phyloP scores from a whole-genome alignment of 768 basidiomycete species.

The Boletus insuetus region DNA sequence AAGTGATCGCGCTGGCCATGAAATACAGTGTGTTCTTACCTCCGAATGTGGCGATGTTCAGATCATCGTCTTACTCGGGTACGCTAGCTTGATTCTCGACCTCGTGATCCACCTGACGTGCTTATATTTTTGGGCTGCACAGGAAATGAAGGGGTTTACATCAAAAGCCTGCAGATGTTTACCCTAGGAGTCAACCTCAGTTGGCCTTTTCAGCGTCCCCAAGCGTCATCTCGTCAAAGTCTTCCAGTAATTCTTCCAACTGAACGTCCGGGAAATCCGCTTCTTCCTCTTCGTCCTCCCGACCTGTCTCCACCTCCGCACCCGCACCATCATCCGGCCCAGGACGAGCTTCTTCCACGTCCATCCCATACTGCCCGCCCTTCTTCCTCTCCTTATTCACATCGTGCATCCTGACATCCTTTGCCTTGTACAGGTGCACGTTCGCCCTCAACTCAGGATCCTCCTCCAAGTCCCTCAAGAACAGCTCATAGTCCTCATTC shows the following conservation, averaged over 20 bases:
- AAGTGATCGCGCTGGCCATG: too few species aligned
- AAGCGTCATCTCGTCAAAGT: constrained; percentile 90
- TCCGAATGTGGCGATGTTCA: too few species aligned
- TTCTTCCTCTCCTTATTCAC: constrained; percentile 25
- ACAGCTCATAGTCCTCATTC: constrained; percentile 95
- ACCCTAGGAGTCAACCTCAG: not conserved
- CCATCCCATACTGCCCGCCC: constrained; percentile 48
- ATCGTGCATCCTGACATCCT: constrained; percentile 51
- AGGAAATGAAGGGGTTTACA: too few species aligned
- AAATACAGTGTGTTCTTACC: too few species aligned
- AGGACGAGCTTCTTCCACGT: constrained; percentile 53
- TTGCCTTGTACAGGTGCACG: constrained; percentile 84
- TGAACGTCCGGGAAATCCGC: constrained; percentile 85
- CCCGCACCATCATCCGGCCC: constrained; percentile 21
- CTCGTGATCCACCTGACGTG: too few species aligned
- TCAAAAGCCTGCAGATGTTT: not conserved
- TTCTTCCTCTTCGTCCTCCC: constrained; percentile 61
- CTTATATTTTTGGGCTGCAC: not conserved
- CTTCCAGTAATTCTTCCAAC: constrained; percentile 83
- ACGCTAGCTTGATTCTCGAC: too few species aligned
- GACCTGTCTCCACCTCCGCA: constrained; percentile 26
- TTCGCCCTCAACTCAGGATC: constrained; percentile 86
- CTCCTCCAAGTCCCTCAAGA: constrained; percentile 92
- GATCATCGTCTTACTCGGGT: too few species aligned
- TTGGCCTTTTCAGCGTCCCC: constrained; percentile 35